Conservation (phyloP, 2,329 filamentous ascomycete species). For the Daldinia eschscholtzii region DNA sequence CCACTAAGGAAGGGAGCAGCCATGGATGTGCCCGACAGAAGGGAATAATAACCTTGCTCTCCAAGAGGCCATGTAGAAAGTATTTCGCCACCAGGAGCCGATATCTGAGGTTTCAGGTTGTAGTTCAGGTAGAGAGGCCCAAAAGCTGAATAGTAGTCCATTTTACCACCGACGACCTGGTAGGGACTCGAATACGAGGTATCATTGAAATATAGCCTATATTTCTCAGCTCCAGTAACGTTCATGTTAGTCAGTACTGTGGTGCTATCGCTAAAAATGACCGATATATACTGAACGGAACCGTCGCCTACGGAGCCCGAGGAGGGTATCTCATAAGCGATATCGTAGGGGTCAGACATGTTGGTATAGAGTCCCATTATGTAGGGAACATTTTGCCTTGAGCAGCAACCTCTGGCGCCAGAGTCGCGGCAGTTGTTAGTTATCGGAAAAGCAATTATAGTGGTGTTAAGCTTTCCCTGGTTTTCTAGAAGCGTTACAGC, state of each 20-base stretch:
- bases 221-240: constrained; percentile 24
- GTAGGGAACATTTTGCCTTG: constrained; percentile 18
- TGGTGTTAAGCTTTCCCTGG: constrained; percentile 37
- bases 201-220: constrained; percentile 41
- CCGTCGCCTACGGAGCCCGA: constrained; percentile 37
- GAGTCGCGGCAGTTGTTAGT: constrained; percentile 37
- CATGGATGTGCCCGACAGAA: constrained; percentile 56
- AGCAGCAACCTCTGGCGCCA: constrained; percentile 30
- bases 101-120: constrained; percentile 51
- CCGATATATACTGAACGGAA: constrained; percentile 32
- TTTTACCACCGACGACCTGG: constrained; percentile 35
- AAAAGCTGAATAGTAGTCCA: constrained; percentile 46
- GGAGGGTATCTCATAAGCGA: constrained; percentile 39
- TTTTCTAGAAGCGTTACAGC: constrained; percentile 27
- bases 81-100: constrained; percentile 54
- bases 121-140: constrained; percentile 43
- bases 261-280: constrained; percentile 27
- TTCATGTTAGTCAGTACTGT: constrained; percentile 32
- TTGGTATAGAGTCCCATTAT: constrained; percentile 37
- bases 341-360: constrained; percentile 35
- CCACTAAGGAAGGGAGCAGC: constrained; percentile 53
- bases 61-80: constrained; percentile 54
- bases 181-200: constrained; percentile 36
- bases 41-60: constrained; percentile 50
- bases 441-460: constrained; percentile 39